Base-by-base conservation (phyloP, 805 yeast genomes). In the Torulaspora gathmanii region DNA sequence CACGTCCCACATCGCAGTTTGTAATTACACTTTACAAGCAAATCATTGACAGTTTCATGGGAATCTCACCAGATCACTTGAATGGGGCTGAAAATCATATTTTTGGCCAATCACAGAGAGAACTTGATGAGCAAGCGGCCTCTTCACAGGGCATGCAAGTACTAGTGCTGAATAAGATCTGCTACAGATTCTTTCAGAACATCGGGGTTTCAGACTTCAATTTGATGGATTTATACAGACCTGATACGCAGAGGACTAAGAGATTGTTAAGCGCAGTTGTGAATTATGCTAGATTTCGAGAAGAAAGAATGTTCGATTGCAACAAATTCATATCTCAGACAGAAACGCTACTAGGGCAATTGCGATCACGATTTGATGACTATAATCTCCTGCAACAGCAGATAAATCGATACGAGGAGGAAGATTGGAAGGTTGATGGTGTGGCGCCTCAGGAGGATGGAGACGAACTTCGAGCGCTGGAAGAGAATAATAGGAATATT, bases 211-310 rank as follows among this genome's bases (percentile, higher is more conserved):
- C 78, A 46, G 95, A 89, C 63, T 85, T 88, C 58, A 76, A 80
- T 34, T 70, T 88, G 40, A 71, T 77, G 67, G 96, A 89, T 66
- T 69, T 89, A 25, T 71, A 78, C 47, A 80, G 79, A 52, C 96
- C 96, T 0, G 95, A 88, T n/a, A 70, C 85, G 0, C 65, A 62
- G 30, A 70, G 95, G 46, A 71, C 79, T 1, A 69, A 80, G 50
- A 69, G 91, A 37, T 71, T 87, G 16, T 64, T 88, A 22, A 86
- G 95, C 60, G 93, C 93, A 0, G 80, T 88, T 40, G 84, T 88
- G 17, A 89, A 89, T 61, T 89, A 79, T 70, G 95, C 95, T 1
- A 69, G 91, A 45, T 88, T 85, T 57, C 74, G 95, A 53, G 95
- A 86, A 54, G 87, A 82, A 52, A 80, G 85, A 47, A 75, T 82